Conservation (phyloP, 2,329 filamentous ascomycete genomes). For the Sarocladium strictum region DNA sequence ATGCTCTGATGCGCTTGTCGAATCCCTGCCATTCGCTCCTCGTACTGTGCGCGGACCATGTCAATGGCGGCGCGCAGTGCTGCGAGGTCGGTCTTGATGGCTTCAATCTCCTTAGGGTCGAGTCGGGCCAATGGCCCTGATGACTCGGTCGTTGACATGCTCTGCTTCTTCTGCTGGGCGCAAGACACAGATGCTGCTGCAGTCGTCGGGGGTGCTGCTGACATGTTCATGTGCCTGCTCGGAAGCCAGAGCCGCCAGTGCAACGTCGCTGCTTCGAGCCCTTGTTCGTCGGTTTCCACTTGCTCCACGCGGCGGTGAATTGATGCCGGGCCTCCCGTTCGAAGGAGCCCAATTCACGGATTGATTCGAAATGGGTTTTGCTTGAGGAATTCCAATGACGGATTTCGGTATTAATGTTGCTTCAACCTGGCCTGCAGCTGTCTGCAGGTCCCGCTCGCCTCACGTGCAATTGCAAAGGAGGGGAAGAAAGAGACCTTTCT, state of each 20-base stretch:
- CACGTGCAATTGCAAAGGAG: not conserved
- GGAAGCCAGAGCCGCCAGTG: not conserved
- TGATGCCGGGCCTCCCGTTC: not conserved
- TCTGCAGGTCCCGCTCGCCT: not conserved
- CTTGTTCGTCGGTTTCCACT: too few species aligned
- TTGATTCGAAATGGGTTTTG: too few species aligned
- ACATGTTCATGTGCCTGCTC: not conserved
- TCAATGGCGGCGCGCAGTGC: constrained; percentile 1
- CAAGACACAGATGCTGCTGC: not conserved
- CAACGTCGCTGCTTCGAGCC: too few species aligned
- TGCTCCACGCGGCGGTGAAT: not conserved
- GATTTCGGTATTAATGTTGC: too few species aligned
- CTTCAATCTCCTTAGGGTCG: constrained; percentile 2
- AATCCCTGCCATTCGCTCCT: constrained; percentile 3
- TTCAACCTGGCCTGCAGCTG: not conserved
- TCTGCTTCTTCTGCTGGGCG: too few species aligned
- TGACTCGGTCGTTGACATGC: not conserved
- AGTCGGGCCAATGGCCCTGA: not conserved
- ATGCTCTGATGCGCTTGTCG: constrained; percentile 1
- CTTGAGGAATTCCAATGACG: too few species aligned
- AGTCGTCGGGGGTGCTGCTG: not conserved
- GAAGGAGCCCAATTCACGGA: too few species aligned
- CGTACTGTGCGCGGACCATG: constrained; percentile 3
- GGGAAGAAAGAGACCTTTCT: not conserved
- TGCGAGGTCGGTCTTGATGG: constrained; percentile 3